Conservation (phyloP, 2,329 filamentous ascomycete species). For the Hypoxylon sp. region DNA sequence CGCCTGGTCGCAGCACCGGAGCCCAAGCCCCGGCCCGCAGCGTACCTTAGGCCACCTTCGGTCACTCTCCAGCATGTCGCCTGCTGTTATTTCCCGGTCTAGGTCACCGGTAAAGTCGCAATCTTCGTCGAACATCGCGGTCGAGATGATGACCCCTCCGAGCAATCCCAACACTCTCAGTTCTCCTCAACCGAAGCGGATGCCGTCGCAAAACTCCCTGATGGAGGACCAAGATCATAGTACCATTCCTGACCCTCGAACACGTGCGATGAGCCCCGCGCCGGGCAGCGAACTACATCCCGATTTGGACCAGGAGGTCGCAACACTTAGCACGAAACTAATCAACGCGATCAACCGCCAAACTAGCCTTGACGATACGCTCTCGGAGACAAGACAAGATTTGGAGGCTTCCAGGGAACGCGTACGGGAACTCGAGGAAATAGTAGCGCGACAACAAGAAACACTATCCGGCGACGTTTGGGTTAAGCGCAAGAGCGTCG, state of each 20-base stretch:
- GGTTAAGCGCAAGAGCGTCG: constrained; percentile 77
- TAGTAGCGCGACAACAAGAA: constrained; percentile 73
- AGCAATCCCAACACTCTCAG: constrained; percentile 45
- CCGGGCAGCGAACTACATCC: constrained; percentile 57
- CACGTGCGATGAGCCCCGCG: constrained; percentile 58
- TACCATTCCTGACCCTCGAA: constrained; percentile 72
- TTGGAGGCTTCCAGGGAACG: constrained; percentile 75
- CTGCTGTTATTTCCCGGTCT: constrained; percentile 52
- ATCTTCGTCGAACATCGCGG: constrained; percentile 41
- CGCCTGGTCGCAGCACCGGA: constrained; percentile 60
- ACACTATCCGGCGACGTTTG: constrained; percentile 78
- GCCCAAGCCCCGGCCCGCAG: constrained; percentile 46
- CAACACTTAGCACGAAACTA: constrained; percentile 90
- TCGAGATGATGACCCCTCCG: constrained; percentile 41
- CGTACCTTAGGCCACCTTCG: constrained; percentile 59
- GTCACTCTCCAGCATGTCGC: constrained; percentile 61
- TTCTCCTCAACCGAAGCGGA: constrained; percentile 47
- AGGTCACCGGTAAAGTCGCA: constrained; percentile 49
- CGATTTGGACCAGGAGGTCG: constrained; percentile 76
- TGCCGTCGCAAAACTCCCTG: constrained; percentile 51
- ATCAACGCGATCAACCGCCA: constrained; percentile 98
- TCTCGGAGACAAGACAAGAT: constrained; percentile 84
- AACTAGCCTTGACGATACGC: constrained; percentile 86
- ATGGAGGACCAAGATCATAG: constrained; percentile 70
- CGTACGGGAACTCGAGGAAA: constrained; percentile 72